Evolutionary conservation across 2,329 filamentous ascomycete genomes (phyloP).

Genomic region (Botrytis byssoidea): DNA sequence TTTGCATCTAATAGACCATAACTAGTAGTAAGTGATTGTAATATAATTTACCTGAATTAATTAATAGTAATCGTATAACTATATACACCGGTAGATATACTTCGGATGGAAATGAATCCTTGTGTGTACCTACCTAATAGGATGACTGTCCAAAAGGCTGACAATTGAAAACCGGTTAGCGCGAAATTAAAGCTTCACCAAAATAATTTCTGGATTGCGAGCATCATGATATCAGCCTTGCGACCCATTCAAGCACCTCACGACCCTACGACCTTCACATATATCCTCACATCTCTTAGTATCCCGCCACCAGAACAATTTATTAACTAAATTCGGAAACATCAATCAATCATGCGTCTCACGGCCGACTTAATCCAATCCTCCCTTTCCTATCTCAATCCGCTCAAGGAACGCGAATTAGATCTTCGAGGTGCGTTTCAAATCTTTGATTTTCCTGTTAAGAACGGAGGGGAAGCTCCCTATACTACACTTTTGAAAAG

Average conservation of each 20-base stretch:
- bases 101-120: background rate
- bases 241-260: background rate
- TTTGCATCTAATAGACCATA: background rate
- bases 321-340: background rate
- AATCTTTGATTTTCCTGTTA: conserved; percentile 59
- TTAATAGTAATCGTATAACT: background rate
- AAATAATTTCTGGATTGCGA: conserved; percentile 16
- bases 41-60: background rate
- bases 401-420: conserved; percentile 96
- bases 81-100: no score
- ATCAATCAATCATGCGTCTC: conserved; percentile 70
- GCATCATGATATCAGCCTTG: conserved; percentile 14
- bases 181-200: conserved; percentile 9
- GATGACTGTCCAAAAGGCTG: background rate
- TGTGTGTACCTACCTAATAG: background rate
- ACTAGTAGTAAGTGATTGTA: background rate
- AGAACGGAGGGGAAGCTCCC: conserved; percentile 62
- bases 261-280: background rate
- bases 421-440: conserved; percentile 92
- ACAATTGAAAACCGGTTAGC: background rate
- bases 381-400: conserved; percentile 97
- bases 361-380: conserved; percentile 91
- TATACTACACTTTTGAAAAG: conserved; percentile 78
- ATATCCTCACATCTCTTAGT: background rate
- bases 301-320: conserved; percentile 16